Base-by-base conservation (phyloP, 2,329 filamentous ascomycete genomes). In the Calonectria pteridis region DNA sequence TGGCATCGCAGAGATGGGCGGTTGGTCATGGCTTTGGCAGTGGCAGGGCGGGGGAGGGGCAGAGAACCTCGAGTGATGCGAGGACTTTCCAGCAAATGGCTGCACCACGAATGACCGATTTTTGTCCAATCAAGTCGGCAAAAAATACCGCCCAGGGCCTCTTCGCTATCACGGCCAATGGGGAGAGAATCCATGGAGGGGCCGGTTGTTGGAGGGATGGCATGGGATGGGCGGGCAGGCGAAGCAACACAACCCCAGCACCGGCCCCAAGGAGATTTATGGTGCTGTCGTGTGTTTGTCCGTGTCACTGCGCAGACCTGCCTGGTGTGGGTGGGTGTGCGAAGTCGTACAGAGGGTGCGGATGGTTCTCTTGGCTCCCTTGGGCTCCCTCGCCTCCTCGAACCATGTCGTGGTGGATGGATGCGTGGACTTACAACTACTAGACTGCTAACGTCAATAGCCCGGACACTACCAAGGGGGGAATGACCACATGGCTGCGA, bases 11-110 rank as follows among this genome's bases (percentile, higher is more conserved):
- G 55, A 51, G 40, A 63, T 69, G 51, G 66, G 51, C 50, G 46
- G 29, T 67, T 72, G 69, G 53, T 26, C 23, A 58, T 65, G 58
- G 59, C 50, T 49, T 37, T 55, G 59, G 23, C 35, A 59, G 13
- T 67, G 62, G 66, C 58, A 73, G 58, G 70, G 73, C 73, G 73
- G 73, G 73, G 73, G 73, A 74, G 73, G 73, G 73, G 73, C 73
- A 59, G 55, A 26, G 50, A 31, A 53, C 31, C 59, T 46, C 37
- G 23, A 46, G 37, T 37, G 33, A 46, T 31, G 33, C 33, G 31
- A 37, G 31, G 49, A 55, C 26, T 55, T 53, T 59, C 11, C 65
- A 68, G 72, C 64, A 63, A 72, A 71, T 71, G 37, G 68, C 31
- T 55, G 62, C 50, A 35, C 33, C 53, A 64, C 37, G 55, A 71